Evolutionary conservation across 73 alveolate species (phyloP).

Genomic region (Symbiodinium pilosum): DNA sequence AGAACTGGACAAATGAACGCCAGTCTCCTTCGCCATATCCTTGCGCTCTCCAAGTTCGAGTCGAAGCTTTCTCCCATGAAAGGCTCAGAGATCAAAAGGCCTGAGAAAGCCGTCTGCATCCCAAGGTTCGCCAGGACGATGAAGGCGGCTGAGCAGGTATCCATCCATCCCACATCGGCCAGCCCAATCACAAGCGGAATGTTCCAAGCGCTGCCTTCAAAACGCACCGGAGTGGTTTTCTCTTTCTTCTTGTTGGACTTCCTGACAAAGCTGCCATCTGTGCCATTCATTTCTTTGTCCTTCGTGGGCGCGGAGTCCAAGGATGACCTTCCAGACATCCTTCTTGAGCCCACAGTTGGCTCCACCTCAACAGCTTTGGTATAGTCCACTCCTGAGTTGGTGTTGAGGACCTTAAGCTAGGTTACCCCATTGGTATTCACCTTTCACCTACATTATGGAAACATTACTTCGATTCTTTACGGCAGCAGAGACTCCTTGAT

Average conservation of each 20-base stretch:
- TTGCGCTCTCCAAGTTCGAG: background rate
- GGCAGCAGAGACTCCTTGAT: no score
- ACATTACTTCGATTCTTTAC: no score
- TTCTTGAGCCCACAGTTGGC: background rate
- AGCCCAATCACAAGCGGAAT: slow-evolving; percentile 33
- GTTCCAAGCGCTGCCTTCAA: slow-evolving; percentile 56
- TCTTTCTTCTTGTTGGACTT: background rate
- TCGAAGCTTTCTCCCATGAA: background rate
- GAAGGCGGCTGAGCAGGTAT: slow-evolving; percentile 14
- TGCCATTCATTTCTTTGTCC: no score
- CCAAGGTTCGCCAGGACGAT: slow-evolving; percentile 22
- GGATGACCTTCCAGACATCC: background rate
- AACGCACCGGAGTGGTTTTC: background rate
- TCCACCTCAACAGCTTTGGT: background rate
- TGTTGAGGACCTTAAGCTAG: background rate
- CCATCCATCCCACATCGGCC: slow-evolving; percentile 15
- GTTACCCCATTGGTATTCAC: no score
- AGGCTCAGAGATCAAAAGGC: background rate
- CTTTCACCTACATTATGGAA: no score
- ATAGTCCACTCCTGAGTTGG: background rate
- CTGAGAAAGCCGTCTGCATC: background rate
- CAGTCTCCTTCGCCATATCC: background rate
- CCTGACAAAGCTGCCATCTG: no score
- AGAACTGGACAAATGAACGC: no score
- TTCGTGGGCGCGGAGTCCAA: no score